Base-by-base conservation (phyloP, 2,329 filamentous ascomycete species). In the Beauveria sp. region DNA sequence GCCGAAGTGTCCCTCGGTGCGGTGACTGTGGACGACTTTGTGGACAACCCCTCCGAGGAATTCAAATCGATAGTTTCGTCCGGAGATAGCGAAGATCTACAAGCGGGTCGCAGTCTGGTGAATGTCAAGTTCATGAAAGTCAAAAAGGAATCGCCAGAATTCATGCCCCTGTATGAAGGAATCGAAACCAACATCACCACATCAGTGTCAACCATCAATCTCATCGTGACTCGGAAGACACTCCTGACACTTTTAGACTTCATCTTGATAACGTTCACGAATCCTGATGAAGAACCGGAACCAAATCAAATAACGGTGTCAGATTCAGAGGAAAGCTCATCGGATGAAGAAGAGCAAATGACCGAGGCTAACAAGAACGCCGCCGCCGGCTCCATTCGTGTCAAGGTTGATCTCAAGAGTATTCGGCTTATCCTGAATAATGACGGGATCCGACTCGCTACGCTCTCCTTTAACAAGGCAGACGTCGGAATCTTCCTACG, bases 21-120 rank as follows among this genome's bases (percentile, higher is more conserved):
- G 1, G 79, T 99, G 20, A 91, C 88, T 0, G 86, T 99, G 3
- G 93, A 98, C 69, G 95, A 99, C 70, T 93, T 98, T 70, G 93
- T 99, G 9, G 93, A 95, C 66, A 89, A 93, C 59, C 87, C 92
- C 0, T 79, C 90, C 0, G 88, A 89, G 8, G 93, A 98, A 69
- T 99, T 99, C 79, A 96, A 95, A 75, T 93, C 93, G 28, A 96
- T 99, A 56, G 86, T 99, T n/a, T 96, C 93, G 0, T 97, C 95
- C 1, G 85, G 84, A 0, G 86, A 88, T 54, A 74, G 77, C 7
- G 84, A 87, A 49, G 93, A 96, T 69, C 86, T 88, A 28, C 83
- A 87, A 51, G 85, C 89, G 62, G 86, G 90, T 63, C 85, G 90
- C 63, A 91, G 96, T 67, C 82, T 99, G 14, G 90, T 99, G 66